phyloP scores from a whole-genome alignment of 202 grass and related monocot genomes.

The Panicum virgatum region DNA sequence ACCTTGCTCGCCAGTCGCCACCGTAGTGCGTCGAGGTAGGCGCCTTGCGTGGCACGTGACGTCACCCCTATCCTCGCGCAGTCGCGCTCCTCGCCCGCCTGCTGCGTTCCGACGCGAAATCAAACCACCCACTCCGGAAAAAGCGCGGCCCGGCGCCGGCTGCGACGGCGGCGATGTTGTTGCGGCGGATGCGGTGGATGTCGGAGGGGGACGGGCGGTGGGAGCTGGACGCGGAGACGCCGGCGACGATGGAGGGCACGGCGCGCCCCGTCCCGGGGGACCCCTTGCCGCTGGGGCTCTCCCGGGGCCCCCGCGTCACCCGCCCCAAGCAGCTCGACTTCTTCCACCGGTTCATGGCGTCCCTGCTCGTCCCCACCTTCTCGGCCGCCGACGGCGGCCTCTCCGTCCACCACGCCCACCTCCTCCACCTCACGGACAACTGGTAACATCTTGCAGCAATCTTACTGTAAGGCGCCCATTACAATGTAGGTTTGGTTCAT shows the following conservation, averaged over 20 bases:
- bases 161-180: constrained; percentile 50
- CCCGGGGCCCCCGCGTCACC: constrained; percentile 68
- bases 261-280: constrained; percentile 75
- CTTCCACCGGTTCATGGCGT: constrained; percentile 95
- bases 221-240: constrained; percentile 85
- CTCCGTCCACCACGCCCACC: constrained; percentile 73
- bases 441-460: constrained; percentile 42
- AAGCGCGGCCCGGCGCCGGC: constrained; percentile 24
- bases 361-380: constrained; percentile 80
- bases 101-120: constrained; percentile 13
- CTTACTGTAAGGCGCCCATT: neutral
- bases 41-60: neutral
- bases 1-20: too few species aligned
- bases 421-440: constrained; percentile 62
- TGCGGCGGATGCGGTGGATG: constrained; percentile 79
- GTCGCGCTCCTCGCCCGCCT: neutral
- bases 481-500: neutral
- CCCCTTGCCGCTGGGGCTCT: constrained; percentile 76
- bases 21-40: too few species aligned
- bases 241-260: constrained; percentile 84
- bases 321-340: constrained; percentile 98
- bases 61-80: constrained; percentile 8
- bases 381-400: constrained; percentile 46
- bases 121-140: neutral
- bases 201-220: constrained; percentile 67